Evolutionary conservation across 352 stramenopile genomes (phyloP), one percentile per base, ranked within the genome.

Genomic region (Pythium dissimile): DNA sequence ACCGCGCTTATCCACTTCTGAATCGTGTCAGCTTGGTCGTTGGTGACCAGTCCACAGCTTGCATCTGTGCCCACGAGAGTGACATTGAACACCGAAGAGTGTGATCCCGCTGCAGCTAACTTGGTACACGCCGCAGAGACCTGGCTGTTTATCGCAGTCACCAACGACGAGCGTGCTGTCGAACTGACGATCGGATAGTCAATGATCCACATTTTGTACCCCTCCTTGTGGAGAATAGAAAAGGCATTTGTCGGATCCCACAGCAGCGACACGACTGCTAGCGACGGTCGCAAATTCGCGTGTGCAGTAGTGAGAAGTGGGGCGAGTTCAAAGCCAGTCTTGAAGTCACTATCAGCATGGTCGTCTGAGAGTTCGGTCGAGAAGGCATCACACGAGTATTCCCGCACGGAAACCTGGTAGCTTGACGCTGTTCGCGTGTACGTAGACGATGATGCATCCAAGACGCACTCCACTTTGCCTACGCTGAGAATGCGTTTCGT

Each of bases 41-140:
- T 13, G 0, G 68, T 75, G 30, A 86, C 46, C 0, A 23, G 26
- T 0, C 43, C 48, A 30, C 82, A 89, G 24, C 59, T 67, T 5
- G 54, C 59, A 32, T 51, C 44, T 8, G 55, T 51, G 3, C 55
- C 55, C 32, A 66, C 35, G 1, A 79, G 44, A 12, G 68, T 86
- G 6, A 38, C 34, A 32, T 84, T 79, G 41, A 89, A 85, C n/a
- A 89, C 56, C 0, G 62, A 65, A 5, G 81, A 89, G n/a, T 63
- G 60, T 6, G 38, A 18, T 2, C 71, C 72, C n/a, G 64, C 73
- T 2, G 42, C 76, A 10, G 24, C 24, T n/a, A 83, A 26, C 34
- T 50, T 43, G 1, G 47, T 20, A 55, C 66, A 72, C 26, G 64
- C 28, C 24, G 20, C n/a, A 12, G 37, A 13, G 20, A 88, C 56